Percentiles rank a stretch among this genome's conserved stretches.
Evolutionary conservation across 169 alveolate genomes (phyloP).

Genomic region (Ichthyophthirius multifiliis): DNA sequence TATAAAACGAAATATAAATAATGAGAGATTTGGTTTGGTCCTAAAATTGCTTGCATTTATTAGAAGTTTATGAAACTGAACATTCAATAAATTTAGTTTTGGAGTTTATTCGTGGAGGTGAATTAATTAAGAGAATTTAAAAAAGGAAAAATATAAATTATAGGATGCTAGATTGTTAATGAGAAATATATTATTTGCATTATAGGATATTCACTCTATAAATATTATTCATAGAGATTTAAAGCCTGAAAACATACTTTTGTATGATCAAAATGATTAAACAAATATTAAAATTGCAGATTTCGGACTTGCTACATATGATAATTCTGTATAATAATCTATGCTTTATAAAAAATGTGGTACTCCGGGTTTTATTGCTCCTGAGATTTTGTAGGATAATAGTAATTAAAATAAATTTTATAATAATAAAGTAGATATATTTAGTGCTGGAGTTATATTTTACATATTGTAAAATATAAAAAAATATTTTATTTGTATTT

Average conservation of each 20-base stretch:
- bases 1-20: not conserved
- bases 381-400: not conserved
- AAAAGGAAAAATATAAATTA: not conserved
- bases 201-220: not conserved
- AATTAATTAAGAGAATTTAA: not conserved
- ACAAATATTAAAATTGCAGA: not conserved
- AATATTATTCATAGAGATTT: slow-evolving; percentile 7
- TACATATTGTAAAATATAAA: not conserved
- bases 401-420: not conserved
- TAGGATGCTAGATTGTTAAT: not conserved
- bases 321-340: not conserved
- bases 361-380: not conserved
- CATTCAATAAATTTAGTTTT: not conserved
- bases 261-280: not conserved
- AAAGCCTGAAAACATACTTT: not conserved
- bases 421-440: not conserved
- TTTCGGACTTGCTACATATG: slow-evolving; percentile 1
- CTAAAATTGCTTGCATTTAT: not conserved
- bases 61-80: not conserved
- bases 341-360: not conserved
- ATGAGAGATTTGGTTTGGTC: not conserved
- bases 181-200: not conserved
- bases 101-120: not conserved
- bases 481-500: not conserved
- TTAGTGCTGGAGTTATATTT: slow-evolving; percentile 6